phyloP scores from a whole-genome alignment of 805 yeast species.

The Spathaspora passalidarum region DNA sequence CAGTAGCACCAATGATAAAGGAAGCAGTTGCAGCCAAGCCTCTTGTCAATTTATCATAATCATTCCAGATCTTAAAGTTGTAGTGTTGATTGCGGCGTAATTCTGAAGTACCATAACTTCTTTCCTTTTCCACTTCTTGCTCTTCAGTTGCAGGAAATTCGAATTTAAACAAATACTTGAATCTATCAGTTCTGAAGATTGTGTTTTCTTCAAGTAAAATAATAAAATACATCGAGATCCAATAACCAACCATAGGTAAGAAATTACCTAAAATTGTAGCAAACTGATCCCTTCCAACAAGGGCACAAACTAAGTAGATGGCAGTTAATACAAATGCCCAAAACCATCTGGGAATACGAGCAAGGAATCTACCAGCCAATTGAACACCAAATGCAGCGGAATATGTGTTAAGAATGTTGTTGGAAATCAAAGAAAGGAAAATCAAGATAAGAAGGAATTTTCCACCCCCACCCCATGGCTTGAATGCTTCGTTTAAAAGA shows the following conservation, averaged over 20 bases:
- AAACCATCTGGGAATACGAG: slow-evolving; percentile 73
- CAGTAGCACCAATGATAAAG: slow-evolving; percentile 69
- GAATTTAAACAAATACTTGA: slow-evolving; percentile 27
- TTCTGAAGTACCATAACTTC: slow-evolving; percentile 36
- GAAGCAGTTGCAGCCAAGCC: slow-evolving; percentile 71
- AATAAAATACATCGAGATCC: slow-evolving; percentile 82
- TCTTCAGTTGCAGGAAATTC: slow-evolving; percentile 19
- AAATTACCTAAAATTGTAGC: slow-evolving; percentile 73
- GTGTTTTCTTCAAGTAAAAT: slow-evolving; percentile 68
- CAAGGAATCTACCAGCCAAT: slow-evolving; percentile 50
- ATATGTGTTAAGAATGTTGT: slow-evolving; percentile 77
- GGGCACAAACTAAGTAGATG: slow-evolving; percentile 64
- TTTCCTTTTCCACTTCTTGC: background rate
- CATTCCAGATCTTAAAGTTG: slow-evolving; percentile 76
- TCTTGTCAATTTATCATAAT: slow-evolving; percentile 53
- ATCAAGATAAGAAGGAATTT: slow-evolving; percentile 69
- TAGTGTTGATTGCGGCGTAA: slow-evolving; percentile 44
- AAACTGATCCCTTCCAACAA: slow-evolving; percentile 74
- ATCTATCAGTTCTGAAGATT: slow-evolving; percentile 56
- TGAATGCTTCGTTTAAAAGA: slow-evolving; percentile 58
- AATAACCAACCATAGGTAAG: slow-evolving; percentile 88
- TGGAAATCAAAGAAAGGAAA: slow-evolving; percentile 73
- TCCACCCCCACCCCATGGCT: slow-evolving; percentile 76
- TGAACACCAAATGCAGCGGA: slow-evolving; percentile 82
- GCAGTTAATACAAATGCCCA: slow-evolving; percentile 65